Conservation (phyloP, 148 eudicot species). For the Polygonum maritimum region DNA sequence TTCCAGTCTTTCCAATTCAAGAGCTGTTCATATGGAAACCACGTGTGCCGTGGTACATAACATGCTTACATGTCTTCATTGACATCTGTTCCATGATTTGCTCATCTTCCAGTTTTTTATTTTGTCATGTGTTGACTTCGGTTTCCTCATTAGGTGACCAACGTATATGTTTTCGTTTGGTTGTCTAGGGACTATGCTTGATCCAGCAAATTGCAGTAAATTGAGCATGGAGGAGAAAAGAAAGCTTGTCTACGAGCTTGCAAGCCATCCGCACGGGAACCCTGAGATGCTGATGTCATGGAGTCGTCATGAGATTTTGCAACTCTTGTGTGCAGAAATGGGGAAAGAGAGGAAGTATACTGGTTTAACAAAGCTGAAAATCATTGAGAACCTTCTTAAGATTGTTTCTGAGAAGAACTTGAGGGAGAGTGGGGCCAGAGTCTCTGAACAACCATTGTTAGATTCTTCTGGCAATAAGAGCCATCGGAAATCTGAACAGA, state of each 20-base stretch:
- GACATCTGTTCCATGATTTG: background rate
- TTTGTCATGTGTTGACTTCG: background rate
- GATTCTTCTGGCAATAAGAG: conserved; percentile 31
- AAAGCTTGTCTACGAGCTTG: conserved; percentile 55
- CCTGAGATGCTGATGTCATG: conserved; percentile 60
- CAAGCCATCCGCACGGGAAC: conserved; percentile 63
- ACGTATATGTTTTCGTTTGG: background rate
- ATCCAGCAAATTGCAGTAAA: background rate
- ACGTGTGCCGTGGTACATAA: background rate
- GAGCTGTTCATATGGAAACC: background rate
- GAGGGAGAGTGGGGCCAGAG: conserved; percentile 15
- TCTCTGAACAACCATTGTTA: conserved; percentile 17
- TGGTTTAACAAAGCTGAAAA: conserved; percentile 69
- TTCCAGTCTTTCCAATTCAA: background rate
- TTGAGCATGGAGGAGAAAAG: conserved; percentile 69
- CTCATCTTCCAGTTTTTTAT: background rate
- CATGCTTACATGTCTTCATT: conserved; percentile 7
- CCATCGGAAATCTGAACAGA: conserved; percentile 51
- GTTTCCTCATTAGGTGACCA: background rate
- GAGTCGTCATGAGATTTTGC: conserved; percentile 81
- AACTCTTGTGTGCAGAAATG: conserved; percentile 68
- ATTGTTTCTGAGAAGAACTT: conserved; percentile 53
- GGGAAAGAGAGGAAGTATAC: conserved; percentile 92
- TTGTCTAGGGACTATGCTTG: conserved; percentile 3
- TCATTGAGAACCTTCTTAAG: conserved; percentile 70